phyloP scores from a whole-genome alignment of 1,284 basidiomycete genomes.

The Cryptococcus sp. region DNA sequence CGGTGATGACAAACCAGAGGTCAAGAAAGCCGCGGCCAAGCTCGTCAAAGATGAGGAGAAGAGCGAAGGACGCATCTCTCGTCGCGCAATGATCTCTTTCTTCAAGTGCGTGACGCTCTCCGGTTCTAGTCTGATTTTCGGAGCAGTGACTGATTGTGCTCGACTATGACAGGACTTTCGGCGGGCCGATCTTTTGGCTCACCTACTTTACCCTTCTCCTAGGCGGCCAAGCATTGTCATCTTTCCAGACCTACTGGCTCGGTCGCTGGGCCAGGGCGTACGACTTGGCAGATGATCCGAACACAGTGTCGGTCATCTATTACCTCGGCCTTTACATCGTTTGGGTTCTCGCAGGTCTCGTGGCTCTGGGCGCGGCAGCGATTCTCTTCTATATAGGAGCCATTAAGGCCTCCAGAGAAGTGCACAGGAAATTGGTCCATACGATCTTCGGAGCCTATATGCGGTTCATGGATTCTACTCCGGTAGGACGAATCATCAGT shows the following conservation, averaged over 20 bases:
- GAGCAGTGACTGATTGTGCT: neutral
- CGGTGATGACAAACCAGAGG: slow-evolving; percentile 43
- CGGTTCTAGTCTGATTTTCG: slow-evolving; percentile 10
- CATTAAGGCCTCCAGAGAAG: slow-evolving; percentile 60
- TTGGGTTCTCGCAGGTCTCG: slow-evolving; percentile 42
- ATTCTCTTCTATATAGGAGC: slow-evolving; percentile 54
- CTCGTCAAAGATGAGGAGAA: slow-evolving; percentile 65
- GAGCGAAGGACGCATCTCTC: slow-evolving; percentile 60
- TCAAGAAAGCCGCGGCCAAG: slow-evolving; percentile 45
- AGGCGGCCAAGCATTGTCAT: slow-evolving; percentile 41
- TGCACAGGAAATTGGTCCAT: slow-evolving; percentile 63
- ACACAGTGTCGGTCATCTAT: slow-evolving; percentile 45
- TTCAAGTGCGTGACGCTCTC: slow-evolving; percentile 28
- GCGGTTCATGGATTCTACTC: slow-evolving; percentile 63
- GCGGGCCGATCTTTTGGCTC: slow-evolving; percentile 55
- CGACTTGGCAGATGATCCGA: slow-evolving; percentile 46
- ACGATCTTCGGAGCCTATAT: slow-evolving; percentile 63
- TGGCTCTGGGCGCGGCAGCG: slow-evolving; percentile 45
- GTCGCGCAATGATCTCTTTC: slow-evolving; percentile 54
- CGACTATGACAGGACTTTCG: slow-evolving; percentile 41
- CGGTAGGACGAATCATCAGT: slow-evolving; percentile 62
- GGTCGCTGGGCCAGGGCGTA: slow-evolving; percentile 65
- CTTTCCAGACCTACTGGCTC: slow-evolving; percentile 62
- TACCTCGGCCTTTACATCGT: slow-evolving; percentile 59
- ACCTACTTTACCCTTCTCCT: slow-evolving; percentile 43